These are phyloP conservation scores for Lunularia cruciata DNA, from an alignment of 225 moss, liverwort and hornwort species.

Conservation along the genomic window DNA sequence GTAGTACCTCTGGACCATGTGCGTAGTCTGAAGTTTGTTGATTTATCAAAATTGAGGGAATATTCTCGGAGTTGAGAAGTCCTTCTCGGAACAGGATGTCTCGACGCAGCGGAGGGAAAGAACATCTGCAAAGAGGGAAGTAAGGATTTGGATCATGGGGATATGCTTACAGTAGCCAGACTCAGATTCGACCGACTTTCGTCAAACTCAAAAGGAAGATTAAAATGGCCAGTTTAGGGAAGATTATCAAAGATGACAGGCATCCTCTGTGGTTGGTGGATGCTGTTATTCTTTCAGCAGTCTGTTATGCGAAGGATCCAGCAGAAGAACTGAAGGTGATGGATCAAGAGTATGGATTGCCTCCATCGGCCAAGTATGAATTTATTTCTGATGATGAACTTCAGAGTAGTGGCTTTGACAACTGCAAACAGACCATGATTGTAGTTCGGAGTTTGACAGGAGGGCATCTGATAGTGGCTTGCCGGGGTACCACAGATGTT, in stretches of 20 bases:
- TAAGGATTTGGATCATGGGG: too few species aligned
- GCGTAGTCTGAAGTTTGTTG: too few species aligned
- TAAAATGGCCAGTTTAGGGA: conserved; percentile 84
- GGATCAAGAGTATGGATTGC: conserved; percentile 76
- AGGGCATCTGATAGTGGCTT: conserved; percentile 85
- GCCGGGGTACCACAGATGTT: conserved; percentile 78
- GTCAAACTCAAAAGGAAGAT: too few species aligned
- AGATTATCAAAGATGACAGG: conserved; percentile 85
- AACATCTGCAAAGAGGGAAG: too few species aligned
- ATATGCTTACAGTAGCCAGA: too few species aligned
- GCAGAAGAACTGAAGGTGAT: conserved; percentile 75
- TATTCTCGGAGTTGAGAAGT: too few species aligned
- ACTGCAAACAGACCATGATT: conserved; percentile 71
- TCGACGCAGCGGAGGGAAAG: too few species aligned
- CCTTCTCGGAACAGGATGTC: too few species aligned
- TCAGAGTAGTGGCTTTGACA: conserved; percentile 57
- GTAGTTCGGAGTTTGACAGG: conserved; percentile 66
- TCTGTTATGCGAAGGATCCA: conserved; percentile 71
- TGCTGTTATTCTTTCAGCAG: conserved; percentile 84
- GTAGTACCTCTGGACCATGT: too few species aligned
- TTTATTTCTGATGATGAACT: conserved; percentile 76
- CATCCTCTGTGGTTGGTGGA: conserved; percentile 94
- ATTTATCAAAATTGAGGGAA: too few species aligned
- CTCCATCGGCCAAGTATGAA: conserved; percentile 76
- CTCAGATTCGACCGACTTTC: too few species aligned